Percentiles rank a stretch among this genome's conserved stretches.
Evolutionary conservation across 2,329 filamentous ascomycete genomes (phyloP).

Genomic region (Calonectria leucothoes): DNA sequence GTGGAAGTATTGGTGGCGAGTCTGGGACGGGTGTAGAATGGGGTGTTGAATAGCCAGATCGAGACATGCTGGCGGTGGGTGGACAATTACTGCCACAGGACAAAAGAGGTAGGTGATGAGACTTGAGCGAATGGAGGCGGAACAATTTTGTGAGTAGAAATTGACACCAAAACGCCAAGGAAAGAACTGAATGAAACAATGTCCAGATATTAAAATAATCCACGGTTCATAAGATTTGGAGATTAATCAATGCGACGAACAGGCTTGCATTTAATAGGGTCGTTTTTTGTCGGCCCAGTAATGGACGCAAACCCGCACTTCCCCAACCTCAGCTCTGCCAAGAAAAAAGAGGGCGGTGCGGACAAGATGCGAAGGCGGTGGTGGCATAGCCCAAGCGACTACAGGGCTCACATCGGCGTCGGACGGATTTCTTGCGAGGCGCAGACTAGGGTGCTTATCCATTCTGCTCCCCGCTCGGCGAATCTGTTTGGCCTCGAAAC

Average conservation of each 20-base stretch:
- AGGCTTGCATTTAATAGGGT: neutral
- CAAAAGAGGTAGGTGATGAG: neutral
- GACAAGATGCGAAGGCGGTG: neutral
- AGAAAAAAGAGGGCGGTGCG: neutral
- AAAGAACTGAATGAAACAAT: neutral
- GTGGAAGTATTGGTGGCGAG: neutral
- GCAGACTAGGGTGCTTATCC: neutral
- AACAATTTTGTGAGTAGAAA: neutral
- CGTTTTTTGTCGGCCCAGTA: neutral
- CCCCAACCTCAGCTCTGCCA: neutral
- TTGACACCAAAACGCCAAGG: neutral
- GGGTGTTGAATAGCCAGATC: neutral
- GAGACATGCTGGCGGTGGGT: neutral
- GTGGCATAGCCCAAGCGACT: neutral
- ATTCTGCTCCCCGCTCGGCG: neutral
- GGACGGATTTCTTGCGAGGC: neutral
- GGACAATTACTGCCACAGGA: neutral
- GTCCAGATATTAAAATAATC: neutral
- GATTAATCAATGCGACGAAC: neutral
- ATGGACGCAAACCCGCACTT: neutral
- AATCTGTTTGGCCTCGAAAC: neutral
- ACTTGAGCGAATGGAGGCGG: neutral
- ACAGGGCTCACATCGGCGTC: neutral
- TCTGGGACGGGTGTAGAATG: neutral
- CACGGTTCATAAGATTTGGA: neutral